Base-by-base conservation (phyloP, 2,329 filamentous ascomycete species). In the Aspergillus sp. region DNA sequence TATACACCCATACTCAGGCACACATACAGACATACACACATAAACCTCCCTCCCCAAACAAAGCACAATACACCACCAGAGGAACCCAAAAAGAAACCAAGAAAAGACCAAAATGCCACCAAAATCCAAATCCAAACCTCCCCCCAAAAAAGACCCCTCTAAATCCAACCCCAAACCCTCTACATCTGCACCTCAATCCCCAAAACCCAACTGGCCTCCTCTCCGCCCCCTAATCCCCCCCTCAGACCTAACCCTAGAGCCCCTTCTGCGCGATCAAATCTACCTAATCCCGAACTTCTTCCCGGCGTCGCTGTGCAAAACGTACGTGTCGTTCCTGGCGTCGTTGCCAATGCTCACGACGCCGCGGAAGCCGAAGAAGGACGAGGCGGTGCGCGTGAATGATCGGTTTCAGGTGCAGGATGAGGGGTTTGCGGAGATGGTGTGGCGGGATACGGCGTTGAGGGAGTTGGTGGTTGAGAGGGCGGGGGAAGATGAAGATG, bases 331-430 rank as follows among this genome's bases (percentile, higher is more conserved):
- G 1, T 95, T 94, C 68, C 83, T 96, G 0, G 81, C 84, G 10
- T 84, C 83, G 0, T 77, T 96, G 2, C 87, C 91, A 0, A 78
- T 96, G 50, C 84, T 84, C 49, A 96, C 91, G 1, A 96, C 91
- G 0, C 91, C 91, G 0, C 87, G 86, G 0, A 87, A 86, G 61
- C 91, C 91, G 1, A 94, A 90, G 73, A 87, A 86, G 62, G 91
- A 90, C 52, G 88, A 95, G 57, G 92, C 92, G 1, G 84, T 91
- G 7, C 84, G 94, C 39, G 90, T 96, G 51, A 97, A 97, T 73
- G 94, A 97, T 73, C 87, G 94, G 11, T 96, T 90, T 68, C 91
- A 96, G 76, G 80, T 96, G 20, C 80, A 92, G 29, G 93, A 97
- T 77, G 76, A 85, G 29, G 75, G 65, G 0, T 96, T 97, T 74